phyloP scores from a whole-genome alignment of 2,329 filamentous ascomycete genomes.

The Penicillium fuscoglaucum region DNA sequence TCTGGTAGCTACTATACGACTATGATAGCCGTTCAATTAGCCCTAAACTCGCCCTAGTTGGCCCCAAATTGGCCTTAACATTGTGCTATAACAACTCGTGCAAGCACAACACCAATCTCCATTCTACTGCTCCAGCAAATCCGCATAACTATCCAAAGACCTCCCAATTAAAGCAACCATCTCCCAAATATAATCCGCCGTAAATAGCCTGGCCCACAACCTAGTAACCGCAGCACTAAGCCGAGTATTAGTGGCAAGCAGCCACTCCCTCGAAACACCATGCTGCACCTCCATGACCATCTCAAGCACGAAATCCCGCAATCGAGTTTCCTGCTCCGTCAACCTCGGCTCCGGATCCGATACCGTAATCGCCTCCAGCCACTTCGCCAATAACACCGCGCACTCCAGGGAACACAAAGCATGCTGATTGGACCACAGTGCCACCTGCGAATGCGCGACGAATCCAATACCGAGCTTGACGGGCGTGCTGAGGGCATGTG shows the following conservation, averaged over 20 bases:
- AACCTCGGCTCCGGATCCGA: constrained; percentile 26
- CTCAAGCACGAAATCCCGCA: constrained; percentile 39
- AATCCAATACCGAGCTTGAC: constrained; percentile 57
- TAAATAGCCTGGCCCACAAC: constrained; percentile 38
- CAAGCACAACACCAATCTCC: neutral
- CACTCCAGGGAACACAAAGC: constrained; percentile 57
- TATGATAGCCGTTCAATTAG: neutral
- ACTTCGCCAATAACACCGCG: constrained; percentile 55
- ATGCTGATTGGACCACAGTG: constrained; percentile 60
- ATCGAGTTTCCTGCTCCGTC: constrained; percentile 35
- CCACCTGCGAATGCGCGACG: constrained; percentile 56
- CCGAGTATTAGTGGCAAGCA: constrained; percentile 35
- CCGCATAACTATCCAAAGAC: constrained; percentile 36
- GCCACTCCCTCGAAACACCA: constrained; percentile 33
- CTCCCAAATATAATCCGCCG: constrained; percentile 40
- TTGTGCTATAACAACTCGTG: too few species aligned
- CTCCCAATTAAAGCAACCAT: constrained; percentile 38
- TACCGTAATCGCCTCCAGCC: constrained; percentile 36
- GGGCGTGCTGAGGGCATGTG: constrained; percentile 57
- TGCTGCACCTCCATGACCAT: constrained; percentile 40
- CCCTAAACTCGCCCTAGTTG: neutral
- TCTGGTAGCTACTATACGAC: neutral
- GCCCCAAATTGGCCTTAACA: neutral
- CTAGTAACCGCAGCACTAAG: constrained; percentile 35
- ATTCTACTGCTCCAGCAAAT: constrained; percentile 28